Evolutionary conservation across 306 rosid species (phyloP), one percentile per base, ranked within the genome.

Genomic region (Corylus avellana): DNA sequence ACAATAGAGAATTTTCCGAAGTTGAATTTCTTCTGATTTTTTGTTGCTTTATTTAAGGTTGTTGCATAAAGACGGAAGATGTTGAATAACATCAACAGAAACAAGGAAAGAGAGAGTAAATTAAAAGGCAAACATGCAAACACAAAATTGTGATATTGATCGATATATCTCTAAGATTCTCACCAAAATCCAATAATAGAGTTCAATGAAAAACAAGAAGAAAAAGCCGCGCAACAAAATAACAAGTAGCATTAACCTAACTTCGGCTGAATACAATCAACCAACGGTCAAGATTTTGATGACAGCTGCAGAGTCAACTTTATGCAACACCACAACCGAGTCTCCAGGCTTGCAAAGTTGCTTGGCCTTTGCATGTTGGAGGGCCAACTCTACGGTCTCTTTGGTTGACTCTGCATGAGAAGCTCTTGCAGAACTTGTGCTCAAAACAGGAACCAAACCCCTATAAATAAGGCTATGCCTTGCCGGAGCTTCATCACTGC

Each of bases 381-480:
- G 37, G 54, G 77, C 77, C 50, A 61, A 79, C 44, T 59, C 63
- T 29, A 79, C 32, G 64, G 82, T 61, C 59, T n/a, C 54, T 32
- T 29, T 7, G 5, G 72, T 79, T 20, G 82, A 79, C 46, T 79
- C 82, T 12, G 54, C 29, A 22, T 70, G 32, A 4, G 81, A 78
- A 70, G 70, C 70, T 57, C 76, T 73, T 18, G 72, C 63, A 9
- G 62, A 48, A 7, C 77, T 72, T 12, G 63, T 37, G 27, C 82
- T 73, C 57, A 79, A 63, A 61, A 79, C 74, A 7, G 78, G 78
- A 42, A 79, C 1, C 72, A 79, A 20, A 3, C 82, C 82, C 9
- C 78, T 44, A 42, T 79, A 79, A 16, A 79, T 79, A 37, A 79
- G 66, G 66, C 78, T 50, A 20, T 79, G 77, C 32, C 72, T 79